phyloP scores from a whole-genome alignment of 2,329 filamentous ascomycete species.

The Penicillium hordei region DNA sequence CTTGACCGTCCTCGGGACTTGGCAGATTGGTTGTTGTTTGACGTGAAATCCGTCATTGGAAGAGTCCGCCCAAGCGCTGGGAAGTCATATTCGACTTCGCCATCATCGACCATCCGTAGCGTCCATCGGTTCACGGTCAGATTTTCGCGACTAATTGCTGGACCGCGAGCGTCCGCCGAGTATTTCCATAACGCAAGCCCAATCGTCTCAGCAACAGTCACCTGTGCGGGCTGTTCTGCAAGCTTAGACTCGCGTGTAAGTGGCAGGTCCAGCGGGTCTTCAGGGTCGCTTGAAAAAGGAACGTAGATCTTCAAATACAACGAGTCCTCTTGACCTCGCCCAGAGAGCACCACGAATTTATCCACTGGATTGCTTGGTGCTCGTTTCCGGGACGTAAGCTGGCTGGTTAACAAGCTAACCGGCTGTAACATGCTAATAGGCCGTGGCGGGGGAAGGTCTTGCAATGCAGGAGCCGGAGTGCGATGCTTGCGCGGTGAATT shows the following conservation, averaged over 20 bases:
- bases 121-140: conserved; percentile 64
- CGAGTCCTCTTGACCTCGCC: conserved; percentile 60
- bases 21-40: conserved; percentile 63
- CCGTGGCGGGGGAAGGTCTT: conserved; percentile 59
- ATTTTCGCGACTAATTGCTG: conserved; percentile 52
- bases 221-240: conserved; percentile 45
- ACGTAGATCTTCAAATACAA: conserved; percentile 64
- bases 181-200: conserved; percentile 64
- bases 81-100: conserved; percentile 66
- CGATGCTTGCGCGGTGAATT: conserved; percentile 55
- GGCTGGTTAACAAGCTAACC: conserved; percentile 58
- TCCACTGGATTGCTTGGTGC: conserved; percentile 62
- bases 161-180: conserved; percentile 57
- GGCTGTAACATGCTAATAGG: conserved; percentile 60
- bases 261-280: conserved; percentile 59
- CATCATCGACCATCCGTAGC: conserved; percentile 67
- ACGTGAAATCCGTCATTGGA: conserved; percentile 63
- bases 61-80: conserved; percentile 58
- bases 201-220: conserved; percentile 63
- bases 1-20: conserved; percentile 55
- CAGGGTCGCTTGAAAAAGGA: conserved; percentile 58
- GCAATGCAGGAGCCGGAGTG: conserved; percentile 50
- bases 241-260: conserved; percentile 58
- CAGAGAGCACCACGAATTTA: conserved; percentile 59
- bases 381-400: conserved; percentile 57